A percentile compares a stretch with the other conserved stretches of the same genome.
phyloP scores from a whole-genome alignment of 768 basidiomycete species.

The Rhizopogon vesiculosus region DNA sequence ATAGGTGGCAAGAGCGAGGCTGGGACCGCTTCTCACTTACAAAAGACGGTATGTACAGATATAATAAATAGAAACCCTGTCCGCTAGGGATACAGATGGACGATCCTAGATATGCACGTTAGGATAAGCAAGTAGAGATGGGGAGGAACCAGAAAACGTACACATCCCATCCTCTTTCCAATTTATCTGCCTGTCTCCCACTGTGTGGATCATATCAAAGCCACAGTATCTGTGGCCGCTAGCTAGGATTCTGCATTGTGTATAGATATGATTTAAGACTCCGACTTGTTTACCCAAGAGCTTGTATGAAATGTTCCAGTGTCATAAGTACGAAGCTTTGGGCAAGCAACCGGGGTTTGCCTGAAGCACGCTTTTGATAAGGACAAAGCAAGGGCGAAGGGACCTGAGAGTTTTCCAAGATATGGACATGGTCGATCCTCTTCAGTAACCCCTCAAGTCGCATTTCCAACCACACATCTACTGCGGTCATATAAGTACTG shows the following conservation, averaged over 20 bases:
- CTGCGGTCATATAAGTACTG: too few species aligned
- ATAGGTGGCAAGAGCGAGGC: not conserved
- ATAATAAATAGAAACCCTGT: not conserved
- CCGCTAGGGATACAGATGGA: not conserved
- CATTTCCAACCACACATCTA: too few species aligned
- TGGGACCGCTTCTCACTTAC: not conserved
- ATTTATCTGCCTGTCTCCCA: not conserved
- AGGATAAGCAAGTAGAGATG: too few species aligned
- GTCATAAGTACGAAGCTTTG: not conserved
- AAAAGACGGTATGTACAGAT: not conserved
- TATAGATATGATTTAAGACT: not conserved
- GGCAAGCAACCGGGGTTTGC: not conserved
- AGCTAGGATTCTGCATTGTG: not conserved
- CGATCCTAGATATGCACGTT: not conserved
- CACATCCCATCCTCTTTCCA: not conserved
- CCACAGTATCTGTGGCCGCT: not conserved
- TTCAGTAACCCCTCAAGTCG: too few species aligned
- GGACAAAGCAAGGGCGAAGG: not conserved
- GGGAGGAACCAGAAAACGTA: not conserved
- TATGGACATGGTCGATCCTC: not conserved
- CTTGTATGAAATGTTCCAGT: too few species aligned
- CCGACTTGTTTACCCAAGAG: not conserved
- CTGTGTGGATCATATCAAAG: not conserved
- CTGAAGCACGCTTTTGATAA: slow-evolving; percentile 1
- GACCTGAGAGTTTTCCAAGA: not conserved